These are phyloP conservation scores for Carex scoparia DNA, from an alignment of 176 grass and related monocot species.

Conservation along the genomic window DNA sequence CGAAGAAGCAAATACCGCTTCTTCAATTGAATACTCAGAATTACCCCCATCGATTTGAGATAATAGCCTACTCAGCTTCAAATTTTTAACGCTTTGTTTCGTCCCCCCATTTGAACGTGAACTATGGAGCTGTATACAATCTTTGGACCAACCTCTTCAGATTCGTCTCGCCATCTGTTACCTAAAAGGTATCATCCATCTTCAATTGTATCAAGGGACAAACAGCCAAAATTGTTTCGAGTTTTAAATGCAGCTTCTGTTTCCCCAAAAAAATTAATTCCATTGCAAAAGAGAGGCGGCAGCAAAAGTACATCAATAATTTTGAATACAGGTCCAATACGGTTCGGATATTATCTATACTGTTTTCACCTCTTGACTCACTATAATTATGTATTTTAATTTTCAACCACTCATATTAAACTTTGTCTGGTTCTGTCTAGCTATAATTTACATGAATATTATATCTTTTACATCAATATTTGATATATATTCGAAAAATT, in stretches of 20 bases:
- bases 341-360: too few species aligned
- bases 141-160: conserved; percentile 37
- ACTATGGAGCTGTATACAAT: conserved; percentile 71
- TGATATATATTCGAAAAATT: too few species aligned
- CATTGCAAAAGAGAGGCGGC: conserved; percentile 32
- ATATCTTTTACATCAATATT: too few species aligned
- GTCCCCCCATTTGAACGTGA: neutral
- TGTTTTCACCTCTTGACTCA: too few species aligned
- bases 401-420: too few species aligned
- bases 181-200: conserved; percentile 9
- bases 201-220: conserved; percentile 23
- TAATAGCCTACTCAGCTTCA: neutral
- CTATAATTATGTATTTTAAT: too few species aligned
- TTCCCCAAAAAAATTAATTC: conserved; percentile 29
- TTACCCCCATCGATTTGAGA: neutral
- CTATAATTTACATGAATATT: too few species aligned
- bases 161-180: neutral
- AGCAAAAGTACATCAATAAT: conserved; percentile 30
- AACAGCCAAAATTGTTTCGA: conserved; percentile 22
- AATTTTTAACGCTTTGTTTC: too few species aligned
- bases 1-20: too few species aligned
- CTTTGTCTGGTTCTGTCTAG: too few species aligned
- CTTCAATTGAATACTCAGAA: too few species aligned
- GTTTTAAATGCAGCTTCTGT: conserved; percentile 37
- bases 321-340: too few species aligned